A percentile compares a stretch with the other conserved stretches of the same genome.
Evolutionary conservation across 1,284 basidiomycete species (phyloP).

Genomic region (Cronartium ribicola): DNA sequence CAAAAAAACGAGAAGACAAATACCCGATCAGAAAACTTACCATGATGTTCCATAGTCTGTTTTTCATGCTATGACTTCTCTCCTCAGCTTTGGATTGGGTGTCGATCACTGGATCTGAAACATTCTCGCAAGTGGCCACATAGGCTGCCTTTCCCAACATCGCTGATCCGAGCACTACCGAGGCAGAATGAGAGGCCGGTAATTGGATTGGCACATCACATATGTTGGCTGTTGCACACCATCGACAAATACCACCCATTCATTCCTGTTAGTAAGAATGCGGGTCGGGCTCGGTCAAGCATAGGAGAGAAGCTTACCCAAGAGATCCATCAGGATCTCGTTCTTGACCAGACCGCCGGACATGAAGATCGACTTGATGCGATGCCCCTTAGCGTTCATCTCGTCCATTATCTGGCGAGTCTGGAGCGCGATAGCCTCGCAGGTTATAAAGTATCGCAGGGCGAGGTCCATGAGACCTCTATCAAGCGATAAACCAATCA

Average conservation of each 20-base stretch:
- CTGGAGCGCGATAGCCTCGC: conserved; percentile 91
- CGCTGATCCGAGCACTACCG: conserved; percentile 86
- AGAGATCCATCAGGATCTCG: conserved; percentile 45
- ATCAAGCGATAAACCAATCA: conserved; percentile 80
- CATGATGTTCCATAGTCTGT: conserved; percentile 87
- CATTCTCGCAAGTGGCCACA: conserved; percentile 56
- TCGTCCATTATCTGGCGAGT: conserved; percentile 89
- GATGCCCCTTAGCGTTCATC: conserved; percentile 82
- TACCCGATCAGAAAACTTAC: conserved; percentile 53
- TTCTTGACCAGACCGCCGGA: conserved; percentile 56
- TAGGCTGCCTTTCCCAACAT: conserved; percentile 87
- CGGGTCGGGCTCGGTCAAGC: conserved; percentile 77
- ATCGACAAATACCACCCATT: neutral
- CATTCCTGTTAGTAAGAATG: conserved; percentile 49
- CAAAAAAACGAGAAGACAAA: neutral
- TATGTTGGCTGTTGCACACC: conserved; percentile 64
- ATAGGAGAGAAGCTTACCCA: conserved; percentile 60
- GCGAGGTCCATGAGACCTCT: conserved; percentile 74
- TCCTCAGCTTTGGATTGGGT: conserved; percentile 56
- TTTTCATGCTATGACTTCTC: conserved; percentile 59
- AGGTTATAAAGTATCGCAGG: conserved; percentile 80
- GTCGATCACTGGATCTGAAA: conserved; percentile 47
- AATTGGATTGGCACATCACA: conserved; percentile 79
- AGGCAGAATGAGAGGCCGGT: conserved; percentile 67
- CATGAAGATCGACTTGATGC: conserved; percentile 83